phyloP scores from a whole-genome alignment of 768 basidiomycete genomes.

The Scleroderma bovista region DNA sequence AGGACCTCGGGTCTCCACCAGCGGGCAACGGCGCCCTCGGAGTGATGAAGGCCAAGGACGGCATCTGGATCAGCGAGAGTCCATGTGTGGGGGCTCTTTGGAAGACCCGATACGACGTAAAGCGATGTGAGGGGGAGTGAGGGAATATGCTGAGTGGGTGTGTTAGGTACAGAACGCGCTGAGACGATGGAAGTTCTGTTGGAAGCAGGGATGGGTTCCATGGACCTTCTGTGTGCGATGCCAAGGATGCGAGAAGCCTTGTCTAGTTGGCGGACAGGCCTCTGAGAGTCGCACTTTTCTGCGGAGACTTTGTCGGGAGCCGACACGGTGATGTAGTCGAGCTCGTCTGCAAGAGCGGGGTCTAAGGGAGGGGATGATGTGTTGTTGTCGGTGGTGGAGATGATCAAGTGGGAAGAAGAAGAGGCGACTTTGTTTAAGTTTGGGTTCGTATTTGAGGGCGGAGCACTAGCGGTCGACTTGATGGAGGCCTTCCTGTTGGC shows the following conservation, averaged over 20 bases:
- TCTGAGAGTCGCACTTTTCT: constrained; percentile 29
- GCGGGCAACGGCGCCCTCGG: constrained; percentile 77
- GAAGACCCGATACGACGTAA: constrained; percentile 84
- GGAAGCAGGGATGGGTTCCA: constrained; percentile 82
- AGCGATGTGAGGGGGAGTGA: constrained; percentile 75
- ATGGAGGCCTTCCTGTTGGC: constrained; percentile 13
- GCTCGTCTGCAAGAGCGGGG: constrained; percentile 54
- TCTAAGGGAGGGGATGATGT: constrained; percentile 11
- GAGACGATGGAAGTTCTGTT: constrained; percentile 74
- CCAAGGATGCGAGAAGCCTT: constrained; percentile 78
- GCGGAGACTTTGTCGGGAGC: constrained; percentile 15
- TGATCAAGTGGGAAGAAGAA: constrained; percentile 36
- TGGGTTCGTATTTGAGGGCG: constrained; percentile 8
- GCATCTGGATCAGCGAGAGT: constrained; percentile 82
- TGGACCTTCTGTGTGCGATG: constrained; percentile 66
- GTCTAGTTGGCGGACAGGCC: constrained; percentile 43
- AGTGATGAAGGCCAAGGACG: constrained; percentile 74
- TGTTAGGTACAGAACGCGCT: constrained; percentile 41
- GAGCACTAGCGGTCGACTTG: constrained; percentile 9
- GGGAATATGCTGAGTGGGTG: constrained; percentile 58
- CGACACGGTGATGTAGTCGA: constrained; percentile 63
- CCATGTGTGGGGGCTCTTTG: constrained; percentile 88
- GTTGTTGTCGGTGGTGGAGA: constrained; percentile 31
- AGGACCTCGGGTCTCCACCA: constrained; percentile 93
- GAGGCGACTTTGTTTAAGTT: constrained; percentile 11